Conservation (phyloP, 2,329 filamentous ascomycete genomes). For the Rutstroemia sp. region DNA sequence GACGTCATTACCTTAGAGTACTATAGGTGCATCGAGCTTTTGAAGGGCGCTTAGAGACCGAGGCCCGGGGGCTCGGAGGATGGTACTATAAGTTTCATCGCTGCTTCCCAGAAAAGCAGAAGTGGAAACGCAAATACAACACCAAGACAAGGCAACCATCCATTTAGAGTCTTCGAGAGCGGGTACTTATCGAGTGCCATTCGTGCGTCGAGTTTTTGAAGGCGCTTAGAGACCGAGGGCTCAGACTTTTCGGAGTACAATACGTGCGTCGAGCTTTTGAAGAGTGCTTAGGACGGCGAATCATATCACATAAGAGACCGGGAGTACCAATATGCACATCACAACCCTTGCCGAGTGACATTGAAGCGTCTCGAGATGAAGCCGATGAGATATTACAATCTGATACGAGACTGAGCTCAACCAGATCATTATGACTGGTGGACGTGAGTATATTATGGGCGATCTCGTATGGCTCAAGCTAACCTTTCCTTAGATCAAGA, state of each 20-base stretch:
- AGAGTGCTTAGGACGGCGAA: too few relatives aligned
- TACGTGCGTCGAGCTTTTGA: too few relatives aligned
- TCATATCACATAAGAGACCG: too few relatives aligned
- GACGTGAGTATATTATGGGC: constrained; percentile 49
- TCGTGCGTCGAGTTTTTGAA: too few relatives aligned
- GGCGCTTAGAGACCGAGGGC: too few relatives aligned
- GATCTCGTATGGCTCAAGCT: neutral
- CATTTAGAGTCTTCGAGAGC: too few relatives aligned
- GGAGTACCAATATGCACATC: too few relatives aligned
- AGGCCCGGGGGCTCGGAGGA: constrained; percentile 42
- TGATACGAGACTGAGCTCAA: constrained; percentile 74
- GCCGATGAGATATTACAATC: constrained; percentile 83
- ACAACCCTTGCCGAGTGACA: too few relatives aligned
- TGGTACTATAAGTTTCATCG: constrained; percentile 50
- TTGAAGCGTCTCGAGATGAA: constrained; percentile 79
- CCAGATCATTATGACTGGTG: constrained; percentile 70
- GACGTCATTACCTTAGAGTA: too few relatives aligned
- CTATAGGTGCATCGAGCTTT: constrained; percentile 52
- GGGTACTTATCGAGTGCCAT: too few relatives aligned
- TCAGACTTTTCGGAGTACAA: too few relatives aligned
- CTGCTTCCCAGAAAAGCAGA: constrained; percentile 30
- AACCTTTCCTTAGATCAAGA: constrained; percentile 52
- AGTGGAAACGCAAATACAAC: constrained; percentile 14
- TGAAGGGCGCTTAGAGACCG: constrained; percentile 52
- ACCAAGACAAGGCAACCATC: constrained; percentile 4